phyloP scores from a whole-genome alignment of 495 filamentous ascomycete species.

The Tuber melanosporum region DNA sequence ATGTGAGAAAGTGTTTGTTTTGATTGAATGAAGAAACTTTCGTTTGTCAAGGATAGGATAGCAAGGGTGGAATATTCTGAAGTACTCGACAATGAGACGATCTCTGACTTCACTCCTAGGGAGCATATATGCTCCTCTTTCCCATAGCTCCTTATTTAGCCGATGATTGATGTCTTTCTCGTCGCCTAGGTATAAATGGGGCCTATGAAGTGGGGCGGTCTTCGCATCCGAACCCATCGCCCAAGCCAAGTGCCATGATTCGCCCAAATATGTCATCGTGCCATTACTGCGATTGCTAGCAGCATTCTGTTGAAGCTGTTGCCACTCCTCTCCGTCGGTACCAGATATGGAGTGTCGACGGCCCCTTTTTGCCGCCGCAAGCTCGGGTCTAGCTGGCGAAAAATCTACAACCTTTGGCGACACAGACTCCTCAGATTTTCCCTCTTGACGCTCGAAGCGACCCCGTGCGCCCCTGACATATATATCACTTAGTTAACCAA shows the following conservation, averaged over 20 bases:
- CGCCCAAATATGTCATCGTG: conserved; percentile 25
- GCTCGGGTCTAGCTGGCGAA: background rate
- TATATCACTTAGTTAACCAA: background rate
- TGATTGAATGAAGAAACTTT: conserved; percentile 11
- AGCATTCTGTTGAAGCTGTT: conserved; percentile 14
- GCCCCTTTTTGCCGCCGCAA: background rate
- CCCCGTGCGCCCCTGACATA: conserved; percentile 21
- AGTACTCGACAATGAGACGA: conserved; percentile 19
- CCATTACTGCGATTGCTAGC: conserved; percentile 13
- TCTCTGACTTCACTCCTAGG: conserved; percentile 21
- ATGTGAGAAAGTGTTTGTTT: conserved; percentile 26
- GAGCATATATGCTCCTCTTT: conserved; percentile 23
- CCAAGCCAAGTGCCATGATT: conserved; percentile 28
- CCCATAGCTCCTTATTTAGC: conserved; percentile 19
- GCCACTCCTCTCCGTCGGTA: conserved; percentile 22
- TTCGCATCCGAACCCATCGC: conserved; percentile 8
- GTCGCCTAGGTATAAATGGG: conserved; percentile 12
- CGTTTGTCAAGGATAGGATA: conserved; percentile 20
- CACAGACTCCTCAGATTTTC: conserved; percentile 1
- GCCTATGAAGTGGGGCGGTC: conserved; percentile 13
- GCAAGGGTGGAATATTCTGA: conserved; percentile 17
- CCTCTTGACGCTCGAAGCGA: conserved; percentile 27
- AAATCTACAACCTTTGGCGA: conserved; percentile 1
- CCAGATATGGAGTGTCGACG: conserved; percentile 21
- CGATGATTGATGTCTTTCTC: conserved; percentile 18